phyloP scores from a whole-genome alignment of 2,329 filamentous ascomycete species.

The Penicillium capsulatum region DNA sequence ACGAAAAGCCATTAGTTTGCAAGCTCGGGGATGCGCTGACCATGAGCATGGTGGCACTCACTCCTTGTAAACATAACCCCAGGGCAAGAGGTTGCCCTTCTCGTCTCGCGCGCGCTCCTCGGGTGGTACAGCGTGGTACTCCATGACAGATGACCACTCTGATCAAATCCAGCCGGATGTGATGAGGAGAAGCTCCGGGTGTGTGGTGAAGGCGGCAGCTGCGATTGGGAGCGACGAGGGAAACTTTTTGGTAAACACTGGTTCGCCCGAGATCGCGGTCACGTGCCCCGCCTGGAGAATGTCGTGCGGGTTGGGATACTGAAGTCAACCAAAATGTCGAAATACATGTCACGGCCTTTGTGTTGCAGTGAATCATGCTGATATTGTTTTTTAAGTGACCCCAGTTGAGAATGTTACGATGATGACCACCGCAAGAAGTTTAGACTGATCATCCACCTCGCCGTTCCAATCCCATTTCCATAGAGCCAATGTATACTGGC shows the following conservation, averaged over 20 bases:
- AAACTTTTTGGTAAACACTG: slow-evolving; percentile 10
- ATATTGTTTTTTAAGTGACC: too few species aligned
- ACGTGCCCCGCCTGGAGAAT: slow-evolving; percentile 8
- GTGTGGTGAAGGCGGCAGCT: not conserved
- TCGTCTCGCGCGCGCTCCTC: slow-evolving; percentile 59
- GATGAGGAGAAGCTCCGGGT: not conserved
- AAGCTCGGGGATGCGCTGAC: not conserved
- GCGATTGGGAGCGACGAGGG: not conserved
- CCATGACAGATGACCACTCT: slow-evolving; percentile 42
- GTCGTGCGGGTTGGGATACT: too few species aligned
- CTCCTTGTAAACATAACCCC: slow-evolving; percentile 61
- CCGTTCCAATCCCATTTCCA: too few species aligned
- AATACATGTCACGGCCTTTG: too few species aligned
- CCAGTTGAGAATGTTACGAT: too few species aligned
- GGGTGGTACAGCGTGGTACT: slow-evolving; percentile 62
- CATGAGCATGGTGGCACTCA: slow-evolving; percentile 35
- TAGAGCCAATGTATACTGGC: too few species aligned
- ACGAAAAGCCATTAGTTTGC: slow-evolving; percentile 1
- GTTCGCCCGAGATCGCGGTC: slow-evolving; percentile 15
- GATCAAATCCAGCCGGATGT: not conserved
- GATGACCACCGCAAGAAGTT: too few species aligned
- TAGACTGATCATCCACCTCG: too few species aligned
- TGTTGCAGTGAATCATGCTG: too few species aligned
- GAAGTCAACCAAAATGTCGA: too few species aligned
- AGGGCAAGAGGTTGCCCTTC: slow-evolving; percentile 57